Conservation (phyloP, 2,329 filamentous ascomycete species). For the Paracamarosporium sp. region DNA sequence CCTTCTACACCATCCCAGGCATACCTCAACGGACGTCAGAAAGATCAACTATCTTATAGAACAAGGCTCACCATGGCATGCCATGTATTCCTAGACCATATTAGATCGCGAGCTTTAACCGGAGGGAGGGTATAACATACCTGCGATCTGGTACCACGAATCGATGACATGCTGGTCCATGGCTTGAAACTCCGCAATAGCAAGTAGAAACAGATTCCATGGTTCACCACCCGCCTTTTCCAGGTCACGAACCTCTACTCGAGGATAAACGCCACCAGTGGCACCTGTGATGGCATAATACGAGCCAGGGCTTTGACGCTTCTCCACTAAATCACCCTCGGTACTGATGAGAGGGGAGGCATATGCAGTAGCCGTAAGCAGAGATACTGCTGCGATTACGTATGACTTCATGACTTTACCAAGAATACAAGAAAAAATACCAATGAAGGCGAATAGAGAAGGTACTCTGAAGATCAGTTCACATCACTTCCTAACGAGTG, state of each 20-base stretch:
- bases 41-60: background rate
- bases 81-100: constrained; percentile 22
- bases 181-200: constrained; percentile 72
- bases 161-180: constrained; percentile 66
- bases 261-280: constrained; percentile 39
- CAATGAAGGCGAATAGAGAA: background rate
- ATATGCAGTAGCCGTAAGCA: constrained; percentile 10
- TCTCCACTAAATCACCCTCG: background rate
- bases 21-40: constrained; percentile 36
- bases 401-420: constrained; percentile 11
- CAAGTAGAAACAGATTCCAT: constrained; percentile 78
- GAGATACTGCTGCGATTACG: constrained; percentile 10
- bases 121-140: constrained; percentile 50
- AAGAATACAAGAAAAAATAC: too few species aligned
- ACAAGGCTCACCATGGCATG: constrained; percentile 20
- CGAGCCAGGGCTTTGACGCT: constrained; percentile 17
- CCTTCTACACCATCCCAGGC: constrained; percentile 60
- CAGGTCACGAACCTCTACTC: constrained; percentile 72
- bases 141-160: constrained; percentile 79
- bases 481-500: background rate
- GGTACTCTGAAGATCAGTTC: background rate
- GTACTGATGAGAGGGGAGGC: constrained; percentile 9
- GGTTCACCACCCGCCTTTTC: constrained; percentile 61
- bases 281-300: constrained; percentile 31
- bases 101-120: background rate